A percentile compares a stretch with the other conserved stretches of the same genome.
Evolutionary conservation across 1,284 basidiomycete genomes (phyloP).

Genomic region (Puccinia hordei): DNA sequence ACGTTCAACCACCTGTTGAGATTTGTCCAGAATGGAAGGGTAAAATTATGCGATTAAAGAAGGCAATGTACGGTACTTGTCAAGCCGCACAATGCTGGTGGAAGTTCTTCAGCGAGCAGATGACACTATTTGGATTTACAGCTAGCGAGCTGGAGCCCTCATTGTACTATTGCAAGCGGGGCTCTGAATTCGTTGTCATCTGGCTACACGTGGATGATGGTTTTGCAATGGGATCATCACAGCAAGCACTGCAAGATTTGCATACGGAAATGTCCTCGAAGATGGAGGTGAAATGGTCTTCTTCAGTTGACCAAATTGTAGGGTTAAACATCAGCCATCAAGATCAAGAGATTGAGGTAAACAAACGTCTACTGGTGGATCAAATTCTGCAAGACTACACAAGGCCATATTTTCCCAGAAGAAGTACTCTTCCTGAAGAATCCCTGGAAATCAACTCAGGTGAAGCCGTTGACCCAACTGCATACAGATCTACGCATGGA

Average conservation of each 20-base stretch:
- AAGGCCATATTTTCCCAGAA: background rate
- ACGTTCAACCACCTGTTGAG: background rate
- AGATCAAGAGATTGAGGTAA: background rate
- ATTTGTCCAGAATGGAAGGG: too few species aligned
- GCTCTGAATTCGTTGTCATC: background rate
- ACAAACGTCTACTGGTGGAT: background rate
- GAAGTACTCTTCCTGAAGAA: background rate
- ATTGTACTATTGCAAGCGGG: background rate
- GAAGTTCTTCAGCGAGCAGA: background rate
- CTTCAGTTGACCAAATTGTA: background rate
- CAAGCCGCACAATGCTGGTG: conserved; percentile 33
- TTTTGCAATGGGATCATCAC: too few species aligned
- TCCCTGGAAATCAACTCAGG: background rate
- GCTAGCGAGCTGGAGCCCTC: too few species aligned
- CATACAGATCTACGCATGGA: background rate
- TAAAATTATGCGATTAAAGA: conserved; percentile 4
- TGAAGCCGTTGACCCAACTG: background rate
- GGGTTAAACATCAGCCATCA: background rate
- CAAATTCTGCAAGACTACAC: background rate
- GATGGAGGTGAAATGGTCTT: background rate
- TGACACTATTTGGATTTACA: background rate
- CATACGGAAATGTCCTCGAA: background rate
- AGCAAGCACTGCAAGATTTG: background rate
- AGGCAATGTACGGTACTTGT: conserved; percentile 27
- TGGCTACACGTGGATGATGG: conserved; percentile 30